Base-by-base conservation (phyloP, 2,329 filamentous ascomycete species). In the Aspergillus jensenii region DNA sequence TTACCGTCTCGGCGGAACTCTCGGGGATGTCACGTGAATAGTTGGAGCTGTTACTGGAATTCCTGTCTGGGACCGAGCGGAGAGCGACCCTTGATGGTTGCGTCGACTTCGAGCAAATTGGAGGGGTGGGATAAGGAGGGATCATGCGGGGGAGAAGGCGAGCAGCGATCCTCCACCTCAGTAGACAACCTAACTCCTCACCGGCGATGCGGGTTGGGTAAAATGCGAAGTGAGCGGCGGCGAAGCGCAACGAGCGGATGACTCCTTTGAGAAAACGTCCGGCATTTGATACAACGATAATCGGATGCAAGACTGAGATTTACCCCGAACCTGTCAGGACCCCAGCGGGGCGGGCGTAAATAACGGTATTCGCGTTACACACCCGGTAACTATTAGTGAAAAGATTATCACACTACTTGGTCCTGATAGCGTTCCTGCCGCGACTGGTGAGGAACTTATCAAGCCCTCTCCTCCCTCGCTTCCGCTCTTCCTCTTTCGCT, bases 161-260 rank as follows among this genome's bases (percentile, higher is more conserved):
- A 51, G 46, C 33, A 40, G 25, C 39, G 31, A 50, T 50, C 49
- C 6, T 52, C 54, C 41, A 35, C 50, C 25, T 11, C 23, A 37
- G 35, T 6, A n/a, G 14, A 27, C 27, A 31, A 31, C 27, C 27
- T 31, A 3, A 31, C 33, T 52, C 40, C 54, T 70, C 69, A 72
- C 69, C 69, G 69, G 56, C 50, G 51, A 31, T 48, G 56, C 62
- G 15, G 54, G 59, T 63, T 61, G 52, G 66, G 61, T 60, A 67
- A 66, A 45, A 31, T 11, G 27, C 27, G 27, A 31, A 31, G 27
- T 31, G 27, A 31, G 27, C 27, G 65, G 67, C 68, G 62, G 57
- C 63, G 62, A 51, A 39, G 44, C 17, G 15, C 57, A 17, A 25
- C 23, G 17, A 40, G 23, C 17, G 23, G 25, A n/a, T 31, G 33